Percentiles rank a stretch among this genome's conserved stretches.
phyloP scores from a whole-genome alignment of 768 basidiomycete species.

The Lactarius quietus region DNA sequence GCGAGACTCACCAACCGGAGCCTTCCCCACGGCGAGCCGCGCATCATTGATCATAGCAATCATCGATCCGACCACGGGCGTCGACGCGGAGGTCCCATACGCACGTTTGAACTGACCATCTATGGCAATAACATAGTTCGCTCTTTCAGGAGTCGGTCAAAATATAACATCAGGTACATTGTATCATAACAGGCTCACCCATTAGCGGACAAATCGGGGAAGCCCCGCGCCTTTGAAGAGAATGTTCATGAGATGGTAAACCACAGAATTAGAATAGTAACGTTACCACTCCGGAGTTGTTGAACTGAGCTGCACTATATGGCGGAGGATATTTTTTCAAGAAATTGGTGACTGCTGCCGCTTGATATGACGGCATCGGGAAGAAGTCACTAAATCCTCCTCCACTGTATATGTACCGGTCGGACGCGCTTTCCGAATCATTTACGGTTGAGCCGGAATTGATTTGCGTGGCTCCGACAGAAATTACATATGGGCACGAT shows the following conservation, averaged over 20 bases:
- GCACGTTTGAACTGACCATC: too few relatives aligned
- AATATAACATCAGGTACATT: background rate
- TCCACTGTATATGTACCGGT: slow-evolving; percentile 36
- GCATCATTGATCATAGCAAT: too few relatives aligned
- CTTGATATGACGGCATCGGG: slow-evolving; percentile 37
- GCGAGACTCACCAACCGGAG: too few relatives aligned
- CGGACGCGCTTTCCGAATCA: slow-evolving; percentile 38
- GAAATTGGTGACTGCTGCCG: slow-evolving; percentile 32
- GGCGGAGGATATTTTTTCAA: slow-evolving; percentile 35
- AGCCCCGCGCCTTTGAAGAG: slow-evolving; percentile 29
- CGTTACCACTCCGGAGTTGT: slow-evolving; percentile 33
- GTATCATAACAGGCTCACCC: slow-evolving; percentile 27
- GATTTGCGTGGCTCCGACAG: slow-evolving; percentile 39
- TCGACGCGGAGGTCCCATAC: too few relatives aligned
- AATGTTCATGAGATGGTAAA: background rate
- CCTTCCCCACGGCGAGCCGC: too few relatives aligned
- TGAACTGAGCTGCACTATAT: slow-evolving; percentile 34
- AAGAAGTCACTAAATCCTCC: slow-evolving; percentile 44
- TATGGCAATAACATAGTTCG: too few relatives aligned
- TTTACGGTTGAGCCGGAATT: slow-evolving; percentile 33
- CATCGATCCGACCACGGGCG: too few relatives aligned
- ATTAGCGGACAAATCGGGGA: slow-evolving; percentile 36
- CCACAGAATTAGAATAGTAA: background rate
- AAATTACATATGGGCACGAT: slow-evolving; percentile 41
- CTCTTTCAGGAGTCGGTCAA: background rate